phyloP scores from a whole-genome alignment of 805 yeast genomes.

The Metschnikowia koreensis region DNA sequence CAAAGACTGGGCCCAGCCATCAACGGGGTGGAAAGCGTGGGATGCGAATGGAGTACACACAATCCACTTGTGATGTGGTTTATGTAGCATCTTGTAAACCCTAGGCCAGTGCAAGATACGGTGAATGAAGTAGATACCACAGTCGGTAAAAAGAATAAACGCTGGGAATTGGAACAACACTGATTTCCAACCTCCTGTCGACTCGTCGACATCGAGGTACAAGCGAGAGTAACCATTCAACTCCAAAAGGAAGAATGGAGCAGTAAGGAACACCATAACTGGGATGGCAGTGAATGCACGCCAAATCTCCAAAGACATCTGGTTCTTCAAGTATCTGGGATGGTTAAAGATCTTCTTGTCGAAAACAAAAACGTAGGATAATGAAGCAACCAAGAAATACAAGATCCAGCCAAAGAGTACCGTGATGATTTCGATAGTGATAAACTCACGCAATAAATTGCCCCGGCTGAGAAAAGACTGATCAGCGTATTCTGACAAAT shows the following conservation, averaged over 20 bases:
- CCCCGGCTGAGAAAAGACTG: constrained; percentile 72
- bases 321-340: constrained; percentile 93
- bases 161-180: constrained; percentile 65
- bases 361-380: constrained; percentile 76
- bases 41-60: constrained; percentile 98
- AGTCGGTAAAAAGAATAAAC: constrained; percentile 90
- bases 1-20: constrained; percentile 88
- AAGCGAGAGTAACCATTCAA: constrained; percentile 78
- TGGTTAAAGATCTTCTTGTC: constrained; percentile 91
- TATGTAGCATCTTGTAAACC: constrained; percentile 83
- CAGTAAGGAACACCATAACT: constrained; percentile 78
- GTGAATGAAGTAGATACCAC: constrained; percentile 87
- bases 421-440: constrained; percentile 66
- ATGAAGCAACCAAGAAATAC: constrained; percentile 69
- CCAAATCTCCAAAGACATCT: constrained; percentile 77
- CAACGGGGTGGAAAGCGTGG: constrained; percentile 98
- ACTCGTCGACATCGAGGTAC: constrained; percentile 62
- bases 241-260: constrained; percentile 88
- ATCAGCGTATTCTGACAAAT: constrained; percentile 54
- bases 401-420: constrained; percentile 84
- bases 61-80: constrained; percentile 99
- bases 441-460: constrained; percentile 65
- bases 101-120: constrained; percentile 91
- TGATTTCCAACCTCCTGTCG: constrained; percentile 68
- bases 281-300: constrained; percentile 85